Evolutionary conservation across 2,329 filamentous ascomycete genomes (phyloP).

Genomic region (Piedraia hortae): DNA sequence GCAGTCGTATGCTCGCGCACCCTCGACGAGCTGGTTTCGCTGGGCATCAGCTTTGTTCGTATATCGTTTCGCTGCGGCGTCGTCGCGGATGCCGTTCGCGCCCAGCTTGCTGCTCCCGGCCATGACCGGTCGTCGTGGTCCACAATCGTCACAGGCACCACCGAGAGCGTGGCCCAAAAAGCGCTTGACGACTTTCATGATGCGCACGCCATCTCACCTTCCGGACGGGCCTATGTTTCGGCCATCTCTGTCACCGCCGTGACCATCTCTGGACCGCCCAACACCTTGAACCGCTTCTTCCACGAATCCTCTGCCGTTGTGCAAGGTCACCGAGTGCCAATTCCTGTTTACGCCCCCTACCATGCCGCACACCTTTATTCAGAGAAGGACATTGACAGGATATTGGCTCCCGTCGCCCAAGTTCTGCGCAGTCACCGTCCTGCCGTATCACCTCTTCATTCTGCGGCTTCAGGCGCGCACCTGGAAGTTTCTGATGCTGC

Average conservation of each 20-base stretch:
- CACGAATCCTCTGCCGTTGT: conserved; percentile 21
- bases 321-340: conserved; percentile 23
- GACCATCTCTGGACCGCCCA: conserved; percentile 31
- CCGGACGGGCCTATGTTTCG: conserved; percentile 29
- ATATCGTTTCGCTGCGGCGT: conserved; percentile 37
- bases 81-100: conserved; percentile 16
- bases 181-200: conserved; percentile 31
- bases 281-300: conserved; percentile 24
- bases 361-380: conserved; percentile 29
- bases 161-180: conserved; percentile 23
- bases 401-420: conserved; percentile 18
- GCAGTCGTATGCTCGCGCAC: conserved; percentile 36
- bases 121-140: conserved; percentile 37
- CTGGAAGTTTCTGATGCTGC: conserved; percentile 18
- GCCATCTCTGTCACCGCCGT: conserved; percentile 30
- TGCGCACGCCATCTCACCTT: conserved; percentile 22
- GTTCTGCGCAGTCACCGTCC: conserved; percentile 18
- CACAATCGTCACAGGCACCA: conserved; percentile 31
- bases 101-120: conserved; percentile 23
- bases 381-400: conserved; percentile 23
- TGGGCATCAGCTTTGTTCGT: conserved; percentile 35
- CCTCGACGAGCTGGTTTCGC: conserved; percentile 30
- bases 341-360: conserved; percentile 30
- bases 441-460: conserved; percentile 19
- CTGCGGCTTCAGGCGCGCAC: conserved; percentile 19